A percentile compares a stretch with the other conserved stretches of the same genome.
phyloP scores from a whole-genome alignment of 176 grass and related monocot genomes.

The Panicum miliaceum region DNA sequence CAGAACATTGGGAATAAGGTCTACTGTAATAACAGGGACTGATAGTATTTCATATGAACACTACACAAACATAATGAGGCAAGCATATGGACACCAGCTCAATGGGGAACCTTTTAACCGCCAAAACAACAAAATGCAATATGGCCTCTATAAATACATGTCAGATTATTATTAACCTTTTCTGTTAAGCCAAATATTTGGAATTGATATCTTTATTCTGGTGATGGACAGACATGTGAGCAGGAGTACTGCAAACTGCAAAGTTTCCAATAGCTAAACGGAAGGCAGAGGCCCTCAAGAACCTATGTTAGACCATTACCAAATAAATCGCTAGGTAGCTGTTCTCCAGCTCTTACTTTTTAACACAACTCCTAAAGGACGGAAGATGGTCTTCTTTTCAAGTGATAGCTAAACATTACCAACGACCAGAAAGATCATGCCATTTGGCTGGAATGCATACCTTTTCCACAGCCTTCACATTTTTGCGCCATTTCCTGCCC shows the following conservation, averaged over 20 bases:
- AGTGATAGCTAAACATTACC: neutral
- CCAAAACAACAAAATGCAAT: constrained; percentile 16
- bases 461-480: constrained; percentile 92
- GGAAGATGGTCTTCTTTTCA: neutral
- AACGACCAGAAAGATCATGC: neutral
- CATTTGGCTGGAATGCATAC: constrained; percentile 34
- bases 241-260: neutral
- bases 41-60: neutral
- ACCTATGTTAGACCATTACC: neutral
- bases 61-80: neutral
- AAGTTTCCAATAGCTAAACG: neutral
- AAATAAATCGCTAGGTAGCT: neutral
- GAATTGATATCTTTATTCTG: neutral
- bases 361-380: neutral
- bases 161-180: neutral
- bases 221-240: neutral
- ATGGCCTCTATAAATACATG: neutral
- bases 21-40: neutral
- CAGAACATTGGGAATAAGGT: neutral
- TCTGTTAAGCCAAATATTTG: neutral
- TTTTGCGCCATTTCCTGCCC: constrained; percentile 98
- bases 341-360: neutral
- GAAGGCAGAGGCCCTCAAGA: neutral
- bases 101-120: neutral
- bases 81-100: constrained; percentile 17